These are phyloP conservation scores for Articulospora tetracladia DNA, from an alignment of 495 filamentous ascomycete genomes.

Conservation along the genomic window DNA sequence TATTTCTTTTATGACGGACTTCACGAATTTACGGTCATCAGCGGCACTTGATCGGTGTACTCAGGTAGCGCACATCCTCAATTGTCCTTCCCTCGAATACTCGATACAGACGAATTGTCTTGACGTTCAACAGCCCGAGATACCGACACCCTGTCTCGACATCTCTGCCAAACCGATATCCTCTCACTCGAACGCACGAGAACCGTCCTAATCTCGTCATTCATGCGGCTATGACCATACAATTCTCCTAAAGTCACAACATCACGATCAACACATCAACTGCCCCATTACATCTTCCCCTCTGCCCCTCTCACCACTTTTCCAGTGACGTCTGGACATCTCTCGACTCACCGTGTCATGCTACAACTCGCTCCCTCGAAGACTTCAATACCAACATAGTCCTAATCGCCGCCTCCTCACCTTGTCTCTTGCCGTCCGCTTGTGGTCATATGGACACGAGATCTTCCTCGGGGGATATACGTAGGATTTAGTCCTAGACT, in stretches of 20 bases:
- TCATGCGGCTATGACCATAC: slow-evolving; percentile 29
- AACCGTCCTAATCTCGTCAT: slow-evolving; percentile 36
- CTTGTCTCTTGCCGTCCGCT: slow-evolving; percentile 14
- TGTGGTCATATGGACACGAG: slow-evolving; percentile 11
- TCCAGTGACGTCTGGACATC: slow-evolving; percentile 4
- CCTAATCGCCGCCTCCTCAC: slow-evolving; percentile 4
- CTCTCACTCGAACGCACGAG: slow-evolving; percentile 30
- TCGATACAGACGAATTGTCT: slow-evolving; percentile 27
- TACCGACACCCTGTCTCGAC: slow-evolving; percentile 26
- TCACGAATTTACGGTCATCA: slow-evolving; percentile 28
- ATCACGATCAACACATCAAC: slow-evolving; percentile 14
- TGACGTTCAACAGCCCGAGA: slow-evolving; percentile 26
- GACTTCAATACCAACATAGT: slow-evolving; percentile 5
- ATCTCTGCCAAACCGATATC: slow-evolving; percentile 32
- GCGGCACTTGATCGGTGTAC: slow-evolving; percentile 19
- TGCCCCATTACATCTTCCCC: slow-evolving; percentile 6
- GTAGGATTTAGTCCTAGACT: slow-evolving; percentile 21
- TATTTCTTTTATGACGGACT: slow-evolving; percentile 25
- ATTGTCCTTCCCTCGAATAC: slow-evolving; percentile 17
- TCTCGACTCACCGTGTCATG: slow-evolving; percentile 13
- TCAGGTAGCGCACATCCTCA: slow-evolving; percentile 19
- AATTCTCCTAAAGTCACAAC: slow-evolving; percentile 25
- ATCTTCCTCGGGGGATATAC: not conserved
- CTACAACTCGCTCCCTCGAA: slow-evolving; percentile 19
- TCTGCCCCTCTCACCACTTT: not conserved